A percentile compares a stretch with the other conserved stretches of the same genome.
phyloP scores from a whole-genome alignment of 768 basidiomycete species.

The Macrolepiota fuliginosa region DNA sequence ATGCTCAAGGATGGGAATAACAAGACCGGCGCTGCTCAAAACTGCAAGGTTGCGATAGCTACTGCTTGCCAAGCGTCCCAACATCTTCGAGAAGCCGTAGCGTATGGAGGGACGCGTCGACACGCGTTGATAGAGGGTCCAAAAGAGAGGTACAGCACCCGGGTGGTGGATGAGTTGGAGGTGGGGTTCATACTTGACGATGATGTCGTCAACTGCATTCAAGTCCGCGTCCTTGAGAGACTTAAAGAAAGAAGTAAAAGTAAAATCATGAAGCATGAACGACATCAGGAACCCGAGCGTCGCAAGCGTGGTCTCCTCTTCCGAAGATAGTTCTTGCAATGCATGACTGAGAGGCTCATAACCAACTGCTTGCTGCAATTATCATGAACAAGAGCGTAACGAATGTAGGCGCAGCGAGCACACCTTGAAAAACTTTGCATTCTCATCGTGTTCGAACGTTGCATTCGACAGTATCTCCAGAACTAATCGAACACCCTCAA shows the following conservation, averaged over 20 bases:
- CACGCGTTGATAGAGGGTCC: constrained; percentile 33
- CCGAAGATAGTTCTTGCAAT: constrained; percentile 46
- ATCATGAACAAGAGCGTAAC: constrained; percentile 1
- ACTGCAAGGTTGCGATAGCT: constrained; percentile 72
- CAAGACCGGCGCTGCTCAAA: constrained; percentile 57
- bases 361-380: constrained; percentile 52
- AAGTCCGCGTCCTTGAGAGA: constrained; percentile 30
- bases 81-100: constrained; percentile 53
- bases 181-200: constrained; percentile 34
- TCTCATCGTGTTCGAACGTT: constrained; percentile 51
- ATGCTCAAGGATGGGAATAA: constrained; percentile 48
- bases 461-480: constrained; percentile 68
- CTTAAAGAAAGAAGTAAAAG: constrained; percentile 53
- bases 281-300: constrained; percentile 49
- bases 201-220: constrained; percentile 38
- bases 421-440: constrained; percentile 68
- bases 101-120: constrained; percentile 32
- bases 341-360: constrained; percentile 64
- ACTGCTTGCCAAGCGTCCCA: constrained; percentile 58
- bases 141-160: constrained; percentile 59
- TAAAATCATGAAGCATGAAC: constrained; percentile 65
- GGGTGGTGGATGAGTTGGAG: constrained; percentile 55
- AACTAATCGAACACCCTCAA: constrained; percentile 56
- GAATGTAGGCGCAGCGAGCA: constrained; percentile 20
- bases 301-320: constrained; percentile 26